Evolutionary conservation across 2,329 filamentous ascomycete species (phyloP), one percentile per base, ranked within the genome.

Genomic region (Ceratocystis cacaofunesta): DNA sequence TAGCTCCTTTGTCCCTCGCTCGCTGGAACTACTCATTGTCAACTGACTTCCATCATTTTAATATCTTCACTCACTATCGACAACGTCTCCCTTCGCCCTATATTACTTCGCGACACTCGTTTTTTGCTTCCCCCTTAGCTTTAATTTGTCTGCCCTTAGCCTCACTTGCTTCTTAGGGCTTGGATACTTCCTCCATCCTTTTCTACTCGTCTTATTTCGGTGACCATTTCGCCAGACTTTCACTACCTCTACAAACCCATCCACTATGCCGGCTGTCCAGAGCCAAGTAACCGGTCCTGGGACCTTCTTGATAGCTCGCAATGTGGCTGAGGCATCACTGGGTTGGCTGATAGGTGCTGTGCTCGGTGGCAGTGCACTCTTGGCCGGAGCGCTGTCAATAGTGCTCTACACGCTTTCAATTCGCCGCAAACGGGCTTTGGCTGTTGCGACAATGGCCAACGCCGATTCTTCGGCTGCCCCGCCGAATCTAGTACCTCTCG

Each of bases 341-440:
- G 74, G 74, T n/a, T 75, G 73, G 71, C 68, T 78, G 17, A 72
- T 82, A 43, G 75, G 75, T 64, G 78, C 83, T 64, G 76, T 77
- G 12, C 68, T 84, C 30, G 76, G 76, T 41, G 79, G 79, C n/a
- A 77, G 78, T 17, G 69, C 78, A 1, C 64, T 80, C 5, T 67
- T 82, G 15, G 79, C 80, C 70, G 71, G 75, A 1, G 72, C 69
- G 6, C 66, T 81, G 5, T 78, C 77, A 0, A 71, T 78, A 30
- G 66, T 80, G 28, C 75, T 80, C 58, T 70, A 78, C 5, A 77
- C 76, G 72, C 68, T 75, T 2, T 74, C 74, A 7, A 72, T 71
- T 55, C 70, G 73, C 55, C 71, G 71, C 32, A 68, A 71, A 36
- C 68, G 70, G 15, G 61, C 30, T 4, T 5, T 65, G 12, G 63